Conservation (phyloP, 73 alveolate species). For the Halteria grandinella region DNA sequence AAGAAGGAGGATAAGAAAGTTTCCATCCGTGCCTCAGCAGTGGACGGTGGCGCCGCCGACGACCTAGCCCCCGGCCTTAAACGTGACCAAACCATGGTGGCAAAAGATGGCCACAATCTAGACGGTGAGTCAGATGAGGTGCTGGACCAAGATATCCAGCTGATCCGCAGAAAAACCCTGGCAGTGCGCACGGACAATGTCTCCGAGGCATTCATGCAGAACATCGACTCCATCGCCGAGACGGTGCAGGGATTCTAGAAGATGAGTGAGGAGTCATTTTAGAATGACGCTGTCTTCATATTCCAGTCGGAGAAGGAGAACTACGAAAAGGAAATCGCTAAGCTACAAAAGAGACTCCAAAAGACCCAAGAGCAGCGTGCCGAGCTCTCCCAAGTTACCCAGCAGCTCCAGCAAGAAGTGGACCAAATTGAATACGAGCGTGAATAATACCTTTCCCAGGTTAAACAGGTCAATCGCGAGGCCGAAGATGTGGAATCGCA, state of each 20-base stretch:
- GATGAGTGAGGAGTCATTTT: constrained; percentile 52
- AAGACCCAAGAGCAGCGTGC: constrained; percentile 19
- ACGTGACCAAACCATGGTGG: too few relatives aligned
- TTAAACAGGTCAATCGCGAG: background rate
- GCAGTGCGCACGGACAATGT: constrained; percentile 55
- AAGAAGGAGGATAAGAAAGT: too few relatives aligned
- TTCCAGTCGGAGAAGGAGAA: constrained; percentile 56
- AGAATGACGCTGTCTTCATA: constrained; percentile 60
- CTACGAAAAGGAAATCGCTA: constrained; percentile 49
- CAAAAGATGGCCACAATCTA: background rate
- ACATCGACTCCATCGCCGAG: constrained; percentile 53
- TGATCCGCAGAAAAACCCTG: constrained; percentile 40
- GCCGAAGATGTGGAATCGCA: constrained; percentile 5
- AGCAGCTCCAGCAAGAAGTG: background rate
- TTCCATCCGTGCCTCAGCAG: too few relatives aligned
- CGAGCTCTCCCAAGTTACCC: background rate
- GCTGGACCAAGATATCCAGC: constrained; percentile 44
- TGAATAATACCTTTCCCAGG: constrained; percentile 4
- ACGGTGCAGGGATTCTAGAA: constrained; percentile 53
- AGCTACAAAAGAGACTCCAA: constrained; percentile 21
- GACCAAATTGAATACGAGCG: constrained; percentile 39
- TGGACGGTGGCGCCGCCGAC: too few relatives aligned
- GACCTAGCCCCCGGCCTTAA: too few relatives aligned
- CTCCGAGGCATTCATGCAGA: constrained; percentile 52
- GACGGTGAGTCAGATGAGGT: constrained; percentile 27